Conservation (phyloP, 2,329 filamentous ascomycete species). For the Mycosphaerella sp. region DNA sequence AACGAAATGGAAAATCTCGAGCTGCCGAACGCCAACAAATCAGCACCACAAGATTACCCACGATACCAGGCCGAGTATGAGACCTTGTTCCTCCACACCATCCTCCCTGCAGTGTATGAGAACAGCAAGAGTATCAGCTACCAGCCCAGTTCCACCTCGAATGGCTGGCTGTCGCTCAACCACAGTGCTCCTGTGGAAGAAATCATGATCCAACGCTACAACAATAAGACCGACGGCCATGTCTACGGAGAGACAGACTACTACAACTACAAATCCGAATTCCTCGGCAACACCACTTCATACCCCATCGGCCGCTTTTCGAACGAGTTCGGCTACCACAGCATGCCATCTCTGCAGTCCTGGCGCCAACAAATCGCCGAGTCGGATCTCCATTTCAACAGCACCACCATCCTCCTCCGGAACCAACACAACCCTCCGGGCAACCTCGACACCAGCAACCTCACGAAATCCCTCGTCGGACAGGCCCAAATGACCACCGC, state of each 20-base stretch:
- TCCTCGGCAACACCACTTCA: constrained; percentile 49
- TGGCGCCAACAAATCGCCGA: constrained; percentile 51
- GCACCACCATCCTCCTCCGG: constrained; percentile 48
- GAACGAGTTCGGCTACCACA: constrained; percentile 59
- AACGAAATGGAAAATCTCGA: constrained; percentile 57
- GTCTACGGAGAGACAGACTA: constrained; percentile 53
- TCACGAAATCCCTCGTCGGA: constrained; percentile 39
- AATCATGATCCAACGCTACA: constrained; percentile 52
- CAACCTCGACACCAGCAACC: constrained; percentile 44
- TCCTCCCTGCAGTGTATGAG: constrained; percentile 51
- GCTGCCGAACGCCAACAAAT: constrained; percentile 37
- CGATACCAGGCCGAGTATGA: constrained; percentile 50
- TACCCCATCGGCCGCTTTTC: constrained; percentile 56
- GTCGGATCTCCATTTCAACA: constrained; percentile 53
- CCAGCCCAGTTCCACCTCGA: constrained; percentile 53
- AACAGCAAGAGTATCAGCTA: constrained; percentile 57
- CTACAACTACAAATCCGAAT: constrained; percentile 52
- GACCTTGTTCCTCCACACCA: constrained; percentile 49
- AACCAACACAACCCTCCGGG: constrained; percentile 55
- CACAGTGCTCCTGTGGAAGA: constrained; percentile 42
- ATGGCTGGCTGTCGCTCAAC: constrained; percentile 52
- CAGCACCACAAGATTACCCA: constrained; percentile 40
- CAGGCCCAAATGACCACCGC: constrained; percentile 55
- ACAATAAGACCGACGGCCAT: constrained; percentile 46
- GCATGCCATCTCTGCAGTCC: constrained; percentile 54